Percentiles rank a stretch among this genome's conserved stretches.
These are phyloP conservation scores for Terfezia boudieri DNA, from an alignment of 495 filamentous ascomycete genomes.

Conservation along the genomic window DNA sequence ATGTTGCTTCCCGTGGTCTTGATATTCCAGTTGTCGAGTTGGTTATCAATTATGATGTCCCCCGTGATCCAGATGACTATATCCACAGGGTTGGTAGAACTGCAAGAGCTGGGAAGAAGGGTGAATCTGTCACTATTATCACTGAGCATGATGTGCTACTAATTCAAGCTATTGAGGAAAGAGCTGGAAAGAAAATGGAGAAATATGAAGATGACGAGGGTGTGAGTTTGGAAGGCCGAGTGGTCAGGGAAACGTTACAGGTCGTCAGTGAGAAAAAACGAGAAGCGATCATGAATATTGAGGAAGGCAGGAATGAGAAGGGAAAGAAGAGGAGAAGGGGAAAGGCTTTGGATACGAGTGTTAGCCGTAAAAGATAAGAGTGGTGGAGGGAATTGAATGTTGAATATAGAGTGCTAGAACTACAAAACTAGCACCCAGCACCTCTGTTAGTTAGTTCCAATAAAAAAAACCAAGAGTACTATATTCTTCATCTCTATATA, in stretches of 20 bases:
- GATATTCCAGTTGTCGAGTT: conserved; percentile 84
- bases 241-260: conserved; percentile 65
- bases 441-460: too few species aligned
- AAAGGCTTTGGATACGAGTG: conserved; percentile 3
- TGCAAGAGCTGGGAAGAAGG: conserved; percentile 63
- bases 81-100: conserved; percentile 92
- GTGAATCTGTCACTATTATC: conserved; percentile 68
- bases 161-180: conserved; percentile 63
- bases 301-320: conserved; percentile 69
- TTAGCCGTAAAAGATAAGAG: too few species aligned
- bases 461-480: too few species aligned
- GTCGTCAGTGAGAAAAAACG: conserved; percentile 78
- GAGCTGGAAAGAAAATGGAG: conserved; percentile 61
- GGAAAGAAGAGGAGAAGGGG: conserved; percentile 46
- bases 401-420: too few species aligned
- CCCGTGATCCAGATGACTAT: conserved; percentile 88
- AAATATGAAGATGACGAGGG: conserved; percentile 58
- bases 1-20: conserved; percentile 85
- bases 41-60: conserved; percentile 89
- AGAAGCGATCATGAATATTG: conserved; percentile 68
- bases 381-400: too few species aligned
- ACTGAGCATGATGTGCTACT: conserved; percentile 80
- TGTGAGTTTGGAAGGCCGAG: conserved; percentile 70
- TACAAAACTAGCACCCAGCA: too few species aligned
- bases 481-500: too few species aligned